Conservation (phyloP, 2,329 filamentous ascomycete species). For the Elsinoe ampelina region DNA sequence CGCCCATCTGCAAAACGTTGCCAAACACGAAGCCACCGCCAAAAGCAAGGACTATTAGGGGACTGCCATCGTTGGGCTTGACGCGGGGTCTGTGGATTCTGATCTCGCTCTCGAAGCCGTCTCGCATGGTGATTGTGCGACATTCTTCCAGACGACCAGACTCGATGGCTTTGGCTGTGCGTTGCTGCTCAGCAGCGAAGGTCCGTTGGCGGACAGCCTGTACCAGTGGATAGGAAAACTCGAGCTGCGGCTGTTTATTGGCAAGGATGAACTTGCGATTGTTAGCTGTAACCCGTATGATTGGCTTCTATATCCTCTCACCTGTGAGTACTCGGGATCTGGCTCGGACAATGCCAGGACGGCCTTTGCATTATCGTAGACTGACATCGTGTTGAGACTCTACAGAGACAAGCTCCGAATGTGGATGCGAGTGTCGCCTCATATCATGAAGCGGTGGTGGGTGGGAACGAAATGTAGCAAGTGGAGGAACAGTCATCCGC, state of each 20-base stretch:
- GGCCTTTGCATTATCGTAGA: too few relatives aligned
- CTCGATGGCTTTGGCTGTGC: background rate
- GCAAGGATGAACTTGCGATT: background rate
- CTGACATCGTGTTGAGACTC: too few relatives aligned
- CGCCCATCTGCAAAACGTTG: constrained; percentile 20
- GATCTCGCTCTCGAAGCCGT: constrained; percentile 27
- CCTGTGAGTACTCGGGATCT: background rate
- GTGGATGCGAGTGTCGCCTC: too few relatives aligned
- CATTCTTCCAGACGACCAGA: background rate
- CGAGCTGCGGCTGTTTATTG: background rate
- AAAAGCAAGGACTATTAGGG: constrained; percentile 21
- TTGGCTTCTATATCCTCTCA: background rate
- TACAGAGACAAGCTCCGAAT: too few relatives aligned
- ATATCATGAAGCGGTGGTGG: too few relatives aligned
- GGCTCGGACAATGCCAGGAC: background rate
- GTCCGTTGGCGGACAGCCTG: background rate
- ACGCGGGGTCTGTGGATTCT: constrained; percentile 25
- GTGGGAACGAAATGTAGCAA: too few relatives aligned
- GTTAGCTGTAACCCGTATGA: background rate
- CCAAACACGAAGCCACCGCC: constrained; percentile 25
- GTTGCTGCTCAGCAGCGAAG: background rate
- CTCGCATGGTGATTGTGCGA: constrained; percentile 24
- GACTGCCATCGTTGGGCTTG: constrained; percentile 16
- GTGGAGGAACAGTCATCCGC: too few relatives aligned
- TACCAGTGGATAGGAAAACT: background rate